These are phyloP conservation scores for Pinus albicaulis DNA, from an alignment of 75 land plant genomes.

Conservation along the genomic window DNA sequence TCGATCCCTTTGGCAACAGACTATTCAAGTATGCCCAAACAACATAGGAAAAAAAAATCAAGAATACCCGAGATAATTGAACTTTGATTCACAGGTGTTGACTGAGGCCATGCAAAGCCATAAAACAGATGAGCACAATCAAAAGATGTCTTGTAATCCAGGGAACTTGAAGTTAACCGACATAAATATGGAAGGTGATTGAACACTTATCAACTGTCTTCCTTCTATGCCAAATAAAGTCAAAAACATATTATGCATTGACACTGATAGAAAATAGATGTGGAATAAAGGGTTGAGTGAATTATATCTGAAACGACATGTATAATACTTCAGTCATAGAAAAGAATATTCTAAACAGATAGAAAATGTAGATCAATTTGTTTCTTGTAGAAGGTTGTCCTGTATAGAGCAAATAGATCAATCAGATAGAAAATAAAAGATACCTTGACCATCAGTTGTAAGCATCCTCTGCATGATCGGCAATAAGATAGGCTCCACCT, in stretches of 20 bases:
- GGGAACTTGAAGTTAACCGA: not conserved
- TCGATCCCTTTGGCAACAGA: not conserved
- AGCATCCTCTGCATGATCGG: conserved; percentile 97
- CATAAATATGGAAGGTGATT: not conserved
- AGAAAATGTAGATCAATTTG: not conserved
- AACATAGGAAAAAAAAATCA: not conserved
- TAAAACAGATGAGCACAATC: not conserved
- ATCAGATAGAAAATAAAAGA: not conserved
- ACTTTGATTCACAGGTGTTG: not conserved
- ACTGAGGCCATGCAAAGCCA: not conserved
- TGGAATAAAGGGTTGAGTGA: no score
- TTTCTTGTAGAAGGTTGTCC: not conserved
- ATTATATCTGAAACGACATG: not conserved
- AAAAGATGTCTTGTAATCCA: not conserved
- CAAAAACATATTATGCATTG: not conserved
- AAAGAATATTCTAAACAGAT: not conserved
- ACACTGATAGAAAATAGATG: not conserved
- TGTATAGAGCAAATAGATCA: not conserved
- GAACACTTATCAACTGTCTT: not conserved
- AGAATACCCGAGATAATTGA: not conserved
- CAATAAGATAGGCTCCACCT: conserved; percentile 85
- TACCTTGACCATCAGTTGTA: conserved; percentile 99
- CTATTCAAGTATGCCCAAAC: not conserved
- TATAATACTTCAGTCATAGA: not conserved
- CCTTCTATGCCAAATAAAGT: not conserved